These are phyloP conservation scores for Plasmodium yoelii DNA, from an alignment of 169 alveolate genomes.

Conservation along the genomic window DNA sequence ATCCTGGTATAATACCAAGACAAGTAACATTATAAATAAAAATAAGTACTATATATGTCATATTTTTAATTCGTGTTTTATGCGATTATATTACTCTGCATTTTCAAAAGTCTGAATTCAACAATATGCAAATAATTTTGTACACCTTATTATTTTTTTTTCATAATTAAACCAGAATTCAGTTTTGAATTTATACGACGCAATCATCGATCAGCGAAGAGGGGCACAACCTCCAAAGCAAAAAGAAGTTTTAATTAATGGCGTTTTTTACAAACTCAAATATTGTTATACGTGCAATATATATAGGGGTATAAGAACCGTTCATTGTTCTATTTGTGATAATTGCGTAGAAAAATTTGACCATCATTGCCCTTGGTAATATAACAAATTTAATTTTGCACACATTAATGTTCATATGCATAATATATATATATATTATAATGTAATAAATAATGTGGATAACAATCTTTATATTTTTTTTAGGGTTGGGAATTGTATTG, in stretches of 20 bases:
- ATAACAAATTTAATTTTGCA: not conserved
- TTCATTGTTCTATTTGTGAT: conserved; percentile 93
- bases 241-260: conserved; percentile 80
- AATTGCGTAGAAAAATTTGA: conserved; percentile 93
- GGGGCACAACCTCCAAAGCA: conserved; percentile 83
- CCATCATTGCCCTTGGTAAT: conserved; percentile 94
- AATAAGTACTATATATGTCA: not conserved
- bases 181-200: conserved; percentile 77
- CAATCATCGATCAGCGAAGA: conserved; percentile 76
- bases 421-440: not conserved
- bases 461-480: not conserved
- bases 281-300: conserved; percentile 90
- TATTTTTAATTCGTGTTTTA: too few relatives aligned
- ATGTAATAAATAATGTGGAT: not conserved
- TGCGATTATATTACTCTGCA: too few relatives aligned
- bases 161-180: conserved; percentile 33
- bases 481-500: conserved; percentile 91
- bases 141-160: not conserved
- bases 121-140: too few relatives aligned
- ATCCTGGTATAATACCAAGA: conserved; percentile 79
- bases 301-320: conserved; percentile 90
- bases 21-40: conserved; percentile 41
- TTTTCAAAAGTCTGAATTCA: too few relatives aligned
- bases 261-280: conserved; percentile 84
- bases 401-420: not conserved